phyloP scores from a whole-genome alignment of 768 basidiomycete genomes.

The Russula sp. region DNA sequence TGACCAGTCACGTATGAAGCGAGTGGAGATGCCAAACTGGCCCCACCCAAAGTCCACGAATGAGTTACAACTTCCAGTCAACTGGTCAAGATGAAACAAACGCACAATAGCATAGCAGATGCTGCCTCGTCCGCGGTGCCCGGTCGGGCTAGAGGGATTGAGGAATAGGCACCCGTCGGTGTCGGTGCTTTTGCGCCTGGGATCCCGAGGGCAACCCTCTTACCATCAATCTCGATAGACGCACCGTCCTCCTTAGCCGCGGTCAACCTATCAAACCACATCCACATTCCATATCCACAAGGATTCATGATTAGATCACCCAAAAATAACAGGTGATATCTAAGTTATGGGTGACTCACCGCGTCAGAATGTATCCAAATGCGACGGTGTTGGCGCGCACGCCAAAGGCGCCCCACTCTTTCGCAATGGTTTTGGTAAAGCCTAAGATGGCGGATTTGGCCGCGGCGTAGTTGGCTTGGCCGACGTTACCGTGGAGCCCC shows the following conservation, averaged over 20 bases:
- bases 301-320: not conserved
- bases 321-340: conserved; percentile 7
- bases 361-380: conserved; percentile 71
- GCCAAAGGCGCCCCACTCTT: conserved; percentile 83
- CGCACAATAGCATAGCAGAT: conserved; percentile 71
- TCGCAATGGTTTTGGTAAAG: conserved; percentile 80
- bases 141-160: conserved; percentile 66
- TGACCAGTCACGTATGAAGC: conserved; percentile 81
- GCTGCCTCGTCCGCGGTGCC: conserved; percentile 76
- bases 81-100: conserved; percentile 29
- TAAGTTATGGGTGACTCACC: conserved; percentile 47
- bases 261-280: conserved; percentile 53
- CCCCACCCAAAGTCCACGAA: conserved; percentile 19
- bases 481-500: conserved; percentile 86
- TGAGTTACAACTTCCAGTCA: conserved; percentile 8
- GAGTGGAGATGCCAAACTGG: conserved; percentile 71
- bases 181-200: conserved; percentile 50
- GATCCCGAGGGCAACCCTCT: conserved; percentile 80
- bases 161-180: conserved; percentile 39
- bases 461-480: conserved; percentile 79
- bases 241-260: conserved; percentile 75
- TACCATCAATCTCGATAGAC: conserved; percentile 74
- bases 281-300: not conserved
- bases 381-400: conserved; percentile 82
- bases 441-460: conserved; percentile 78